phyloP scores from a whole-genome alignment of 2,329 filamentous ascomycete genomes.

The Chaetothyriales sp. region DNA sequence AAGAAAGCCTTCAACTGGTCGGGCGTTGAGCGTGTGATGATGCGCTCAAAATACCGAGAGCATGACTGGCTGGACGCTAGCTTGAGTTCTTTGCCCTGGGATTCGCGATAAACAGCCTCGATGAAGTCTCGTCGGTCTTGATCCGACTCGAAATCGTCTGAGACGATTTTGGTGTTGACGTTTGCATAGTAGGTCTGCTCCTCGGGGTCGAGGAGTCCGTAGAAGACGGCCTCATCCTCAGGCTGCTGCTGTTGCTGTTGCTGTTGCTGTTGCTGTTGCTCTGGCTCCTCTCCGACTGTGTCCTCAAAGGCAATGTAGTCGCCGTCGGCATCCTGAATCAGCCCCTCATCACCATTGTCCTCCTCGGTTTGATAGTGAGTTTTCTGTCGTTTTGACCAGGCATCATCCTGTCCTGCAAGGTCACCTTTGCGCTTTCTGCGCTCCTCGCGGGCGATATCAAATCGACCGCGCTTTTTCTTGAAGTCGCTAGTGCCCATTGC shows the following conservation, averaged over 20 bases:
- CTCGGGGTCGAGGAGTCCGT: constrained; percentile 78
- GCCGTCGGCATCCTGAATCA: constrained; percentile 16
- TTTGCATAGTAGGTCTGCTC: constrained; percentile 93
- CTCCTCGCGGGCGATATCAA: constrained; percentile 22
- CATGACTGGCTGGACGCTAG: constrained; percentile 91
- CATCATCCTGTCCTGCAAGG: constrained; percentile 20
- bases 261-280: constrained; percentile 2
- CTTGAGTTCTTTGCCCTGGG: constrained; percentile 85
- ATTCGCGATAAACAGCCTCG: constrained; percentile 72
- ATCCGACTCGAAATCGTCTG: constrained; percentile 66
- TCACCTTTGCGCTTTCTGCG: constrained; percentile 25
- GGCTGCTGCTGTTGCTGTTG: constrained; percentile 4
- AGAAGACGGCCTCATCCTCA: constrained; percentile 56
- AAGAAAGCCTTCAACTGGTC: constrained; percentile 78
- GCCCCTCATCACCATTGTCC: constrained; percentile 8
- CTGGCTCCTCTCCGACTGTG: constrained; percentile 11
- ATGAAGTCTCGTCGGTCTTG: constrained; percentile 61
- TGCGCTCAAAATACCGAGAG: constrained; percentile 77
- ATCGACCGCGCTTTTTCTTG: constrained; percentile 32
- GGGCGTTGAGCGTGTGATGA: constrained; percentile 67
- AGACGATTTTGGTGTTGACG: constrained; percentile 76
- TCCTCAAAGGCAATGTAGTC: constrained; percentile 27
- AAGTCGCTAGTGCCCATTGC: constrained; percentile 7
- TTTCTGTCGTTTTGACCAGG: constrained; percentile 26
- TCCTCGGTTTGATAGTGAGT: constrained; percentile 16